These are phyloP conservation scores for Backusella circina DNA, from an alignment of 192 early-diverging fungal genomes.

Conservation along the genomic window DNA sequence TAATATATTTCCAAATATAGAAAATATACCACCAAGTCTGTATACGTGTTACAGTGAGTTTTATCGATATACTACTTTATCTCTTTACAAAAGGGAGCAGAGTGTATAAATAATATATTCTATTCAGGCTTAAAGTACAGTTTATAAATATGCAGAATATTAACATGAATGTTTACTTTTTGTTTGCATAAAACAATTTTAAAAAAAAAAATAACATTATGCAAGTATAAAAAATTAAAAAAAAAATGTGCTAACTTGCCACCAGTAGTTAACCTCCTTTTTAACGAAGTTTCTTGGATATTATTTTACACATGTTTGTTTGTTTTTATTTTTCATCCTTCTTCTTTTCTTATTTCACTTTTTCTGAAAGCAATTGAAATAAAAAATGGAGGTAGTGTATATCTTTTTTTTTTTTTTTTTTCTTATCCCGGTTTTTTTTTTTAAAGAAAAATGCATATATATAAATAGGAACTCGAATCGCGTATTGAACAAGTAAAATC, in stretches of 20 bases:
- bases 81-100: not conserved
- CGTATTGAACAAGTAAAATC: constrained; percentile 33
- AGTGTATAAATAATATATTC: not conserved
- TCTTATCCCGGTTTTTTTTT: too few relatives aligned
- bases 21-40: not conserved
- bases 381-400: not conserved
- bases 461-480: constrained; percentile 7
- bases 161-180: not conserved
- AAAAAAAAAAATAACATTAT: not conserved
- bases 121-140: not conserved
- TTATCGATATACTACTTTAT: not conserved
- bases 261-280: constrained; percentile 3
- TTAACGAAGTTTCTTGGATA: not conserved
- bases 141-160: not conserved
- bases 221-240: not conserved
- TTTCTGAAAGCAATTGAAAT: too few relatives aligned
- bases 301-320: not conserved
- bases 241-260: not conserved
- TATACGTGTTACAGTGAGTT: not conserved
- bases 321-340: not conserved
- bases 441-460: too few relatives aligned
- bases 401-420: not conserved
- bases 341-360: not conserved
- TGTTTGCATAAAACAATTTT: not conserved
- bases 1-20: not conserved